These are phyloP conservation scores for Dissophora ornata DNA, from an alignment of 192 early-diverging fungal genomes.

Conservation along the genomic window DNA sequence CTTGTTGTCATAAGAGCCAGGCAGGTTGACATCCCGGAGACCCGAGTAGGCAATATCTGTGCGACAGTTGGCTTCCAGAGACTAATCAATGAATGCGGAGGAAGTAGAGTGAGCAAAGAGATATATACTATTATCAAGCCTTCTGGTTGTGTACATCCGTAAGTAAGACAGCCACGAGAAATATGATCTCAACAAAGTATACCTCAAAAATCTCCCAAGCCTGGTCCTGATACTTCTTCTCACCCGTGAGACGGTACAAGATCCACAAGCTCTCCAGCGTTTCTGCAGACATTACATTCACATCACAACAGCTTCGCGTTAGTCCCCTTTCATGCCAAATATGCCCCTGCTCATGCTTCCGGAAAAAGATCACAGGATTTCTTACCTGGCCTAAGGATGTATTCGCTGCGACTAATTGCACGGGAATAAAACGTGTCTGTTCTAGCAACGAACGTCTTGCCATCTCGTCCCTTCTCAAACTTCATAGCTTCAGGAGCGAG, in stretches of 20 bases:
- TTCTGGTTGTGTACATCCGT: no score
- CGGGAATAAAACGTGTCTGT: constrained; percentile 20
- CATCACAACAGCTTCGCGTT: not conserved
- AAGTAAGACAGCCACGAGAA: not conserved
- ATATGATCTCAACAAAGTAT: not conserved
- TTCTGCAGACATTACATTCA: constrained; percentile 60
- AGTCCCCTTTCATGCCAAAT: not conserved
- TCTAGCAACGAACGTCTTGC: constrained; percentile 6
- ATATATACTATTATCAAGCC: no score
- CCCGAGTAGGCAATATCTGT: constrained; percentile 63
- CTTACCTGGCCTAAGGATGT: constrained; percentile 66
- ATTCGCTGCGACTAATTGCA: constrained; percentile 14
- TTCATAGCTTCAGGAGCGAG: constrained; percentile 62
- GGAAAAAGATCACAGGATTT: not conserved
- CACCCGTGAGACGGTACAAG: constrained; percentile 78
- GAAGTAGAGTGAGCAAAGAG: no score
- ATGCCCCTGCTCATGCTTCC: no score
- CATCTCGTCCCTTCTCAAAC: constrained; percentile 19
- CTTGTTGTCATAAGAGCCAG: constrained; percentile 52
- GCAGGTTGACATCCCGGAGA: constrained; percentile 51
- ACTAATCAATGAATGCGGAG: no score
- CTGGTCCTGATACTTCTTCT: constrained; percentile 71
- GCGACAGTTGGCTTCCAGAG: constrained; percentile 61
- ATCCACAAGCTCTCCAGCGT: constrained; percentile 78
- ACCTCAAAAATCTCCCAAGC: constrained; percentile 76